Evolutionary conservation across 73 alveolate species (phyloP).

Genomic region (Paramecium primaurelia): DNA sequence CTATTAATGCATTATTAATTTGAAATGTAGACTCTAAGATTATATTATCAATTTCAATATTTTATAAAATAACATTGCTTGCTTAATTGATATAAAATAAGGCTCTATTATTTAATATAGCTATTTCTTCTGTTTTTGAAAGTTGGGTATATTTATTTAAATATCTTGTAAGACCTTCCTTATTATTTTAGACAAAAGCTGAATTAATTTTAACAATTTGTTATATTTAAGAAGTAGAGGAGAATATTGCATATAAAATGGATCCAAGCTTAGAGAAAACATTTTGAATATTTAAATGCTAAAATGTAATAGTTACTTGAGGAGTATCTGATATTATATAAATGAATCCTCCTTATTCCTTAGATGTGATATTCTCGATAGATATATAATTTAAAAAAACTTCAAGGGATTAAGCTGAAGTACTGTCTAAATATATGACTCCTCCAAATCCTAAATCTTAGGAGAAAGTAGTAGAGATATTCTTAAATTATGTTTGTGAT

Average conservation of each 20-base stretch:
- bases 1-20: neutral
- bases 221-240: neutral
- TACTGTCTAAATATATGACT: neutral
- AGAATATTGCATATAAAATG: neutral
- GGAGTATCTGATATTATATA: neutral
- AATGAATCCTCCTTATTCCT: neutral
- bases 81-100: neutral
- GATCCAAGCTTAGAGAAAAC: neutral
- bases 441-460: neutral
- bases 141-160: neutral
- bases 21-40: neutral
- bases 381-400: neutral
- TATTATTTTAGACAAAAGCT: neutral
- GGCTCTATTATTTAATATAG: neutral
- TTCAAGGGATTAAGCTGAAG: neutral
- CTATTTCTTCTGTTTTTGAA: neutral
- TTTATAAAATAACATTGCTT: neutral
- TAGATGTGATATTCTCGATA: neutral
- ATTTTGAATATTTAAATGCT: neutral
- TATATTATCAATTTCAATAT: neutral
- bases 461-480: neutral
- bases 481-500: neutral
- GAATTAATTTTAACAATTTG: neutral
- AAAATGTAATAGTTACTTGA: neutral
- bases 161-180: neutral